phyloP scores from a whole-genome alignment of 495 filamentous ascomycete species.

The Tricharina praecox region DNA sequence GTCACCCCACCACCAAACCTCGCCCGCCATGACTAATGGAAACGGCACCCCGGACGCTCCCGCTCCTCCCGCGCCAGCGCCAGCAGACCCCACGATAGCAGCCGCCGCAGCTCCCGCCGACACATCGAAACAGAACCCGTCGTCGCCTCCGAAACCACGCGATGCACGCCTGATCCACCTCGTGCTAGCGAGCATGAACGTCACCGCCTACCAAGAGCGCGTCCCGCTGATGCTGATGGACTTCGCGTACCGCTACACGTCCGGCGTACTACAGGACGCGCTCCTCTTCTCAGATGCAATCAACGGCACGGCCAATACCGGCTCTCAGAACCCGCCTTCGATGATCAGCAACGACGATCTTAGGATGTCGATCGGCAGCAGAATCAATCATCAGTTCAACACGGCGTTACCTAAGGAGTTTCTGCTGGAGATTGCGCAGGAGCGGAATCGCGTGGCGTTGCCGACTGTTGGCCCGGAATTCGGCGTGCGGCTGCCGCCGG shows the following conservation, averaged over 20 bases:
- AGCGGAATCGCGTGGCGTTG: slow-evolving; percentile 64
- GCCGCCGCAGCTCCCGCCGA: neutral
- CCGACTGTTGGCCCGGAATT: slow-evolving; percentile 62
- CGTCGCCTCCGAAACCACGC: slow-evolving; percentile 53
- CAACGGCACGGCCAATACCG: slow-evolving; percentile 24
- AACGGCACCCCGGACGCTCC: neutral
- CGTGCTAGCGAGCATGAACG: slow-evolving; percentile 70
- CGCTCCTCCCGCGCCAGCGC: neutral
- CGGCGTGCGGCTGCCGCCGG: slow-evolving; percentile 70
- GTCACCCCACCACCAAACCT: no score
- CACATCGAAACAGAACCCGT: neutral
- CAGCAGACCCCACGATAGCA: neutral
- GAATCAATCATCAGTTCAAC: slow-evolving; percentile 49
- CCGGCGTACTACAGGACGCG: slow-evolving; percentile 48
- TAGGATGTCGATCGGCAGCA: slow-evolving; percentile 45
- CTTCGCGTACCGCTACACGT: slow-evolving; percentile 77
- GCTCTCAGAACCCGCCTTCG: slow-evolving; percentile 25
- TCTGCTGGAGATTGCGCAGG: slow-evolving; percentile 61
- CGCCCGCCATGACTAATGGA: slow-evolving; percentile 19
- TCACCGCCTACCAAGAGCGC: slow-evolving; percentile 79
- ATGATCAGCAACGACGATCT: slow-evolving; percentile 40
- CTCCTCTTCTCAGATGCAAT: slow-evolving; percentile 48
- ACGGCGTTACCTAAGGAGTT: slow-evolving; percentile 65
- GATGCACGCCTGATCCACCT: slow-evolving; percentile 86
- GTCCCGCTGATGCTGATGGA: slow-evolving; percentile 89